Evolutionary conservation across 2,329 filamentous ascomycete species (phyloP), one percentile per base, ranked within the genome.

Genomic region (Monosporascus sp.): DNA sequence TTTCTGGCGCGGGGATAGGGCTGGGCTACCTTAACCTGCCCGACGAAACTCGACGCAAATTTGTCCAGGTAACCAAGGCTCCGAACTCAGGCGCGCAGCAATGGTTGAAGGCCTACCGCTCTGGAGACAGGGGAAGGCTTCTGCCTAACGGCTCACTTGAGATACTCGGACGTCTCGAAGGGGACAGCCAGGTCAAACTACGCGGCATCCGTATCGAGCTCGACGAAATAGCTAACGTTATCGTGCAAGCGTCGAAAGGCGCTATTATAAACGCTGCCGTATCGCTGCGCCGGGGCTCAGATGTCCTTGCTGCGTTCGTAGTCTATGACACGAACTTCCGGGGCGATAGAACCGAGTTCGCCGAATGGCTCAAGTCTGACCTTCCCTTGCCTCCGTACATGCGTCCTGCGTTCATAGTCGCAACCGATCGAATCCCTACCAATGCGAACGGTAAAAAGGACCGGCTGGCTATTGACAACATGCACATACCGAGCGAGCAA

Each of bases 171-270:
- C 68, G 73, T 2, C 65, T 72, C 6, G 62, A 52, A 6, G 69
- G 69, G 2, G 71, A 75, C 54, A 65, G 61, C 3, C 69, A 73
- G 45, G 60, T 75, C 51, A 77, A 77, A 55, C 56, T 77, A 1
- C 63, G 67, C 5, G 73, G 74, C 0, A 47, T 72, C 11, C 66
- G 74, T 2, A 68, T 78, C 22, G 75, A 80, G 14, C 60, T 79
- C 0, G 58, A 62, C 8, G 77, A 79, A 5, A 68, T 80, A 51
- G 54, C 52, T n/a, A 51, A 51, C 3, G n/a, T 39, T 5, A 53
- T 65, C 7, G 15, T 63, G 1, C n/a, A 37, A 6, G 25, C 36
- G 1, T 22, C 58, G 3, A 37, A 53, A 3, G 55, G 37, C 15
- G 18, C 38, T 37, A 38, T 57, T 27, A 1, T 27, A 11, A 11